Conservation (phyloP, 1,139 yeast species). For the Pneumocystis canis region DNA sequence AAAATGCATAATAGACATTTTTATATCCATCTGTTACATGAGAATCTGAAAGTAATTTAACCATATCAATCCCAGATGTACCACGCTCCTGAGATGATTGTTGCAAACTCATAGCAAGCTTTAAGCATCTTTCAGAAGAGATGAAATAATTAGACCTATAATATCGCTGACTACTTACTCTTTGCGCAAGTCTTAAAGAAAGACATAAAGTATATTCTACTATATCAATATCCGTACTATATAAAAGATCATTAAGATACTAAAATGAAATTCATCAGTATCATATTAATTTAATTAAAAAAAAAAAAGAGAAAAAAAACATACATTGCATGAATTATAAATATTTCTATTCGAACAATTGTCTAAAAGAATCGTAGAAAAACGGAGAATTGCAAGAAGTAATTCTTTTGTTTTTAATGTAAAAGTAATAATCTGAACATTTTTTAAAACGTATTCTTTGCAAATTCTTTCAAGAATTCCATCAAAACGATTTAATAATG, state of each 20-base stretch:
- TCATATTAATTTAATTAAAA: neutral
- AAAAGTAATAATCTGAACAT: slow-evolving; percentile 9
- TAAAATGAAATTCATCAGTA: slow-evolving; percentile 22
- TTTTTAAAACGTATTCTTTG: slow-evolving; percentile 39
- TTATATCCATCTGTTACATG: neutral
- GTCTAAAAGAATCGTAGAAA: slow-evolving; percentile 49
- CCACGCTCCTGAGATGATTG: slow-evolving; percentile 5
- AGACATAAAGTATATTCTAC: slow-evolving; percentile 41
- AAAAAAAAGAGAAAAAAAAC: slow-evolving; percentile 6
- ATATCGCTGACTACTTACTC: slow-evolving; percentile 20
- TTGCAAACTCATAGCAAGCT: slow-evolving; percentile 9
- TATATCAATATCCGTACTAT: slow-evolving; percentile 43
- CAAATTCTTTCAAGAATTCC: slow-evolving; percentile 42
- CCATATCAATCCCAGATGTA: neutral
- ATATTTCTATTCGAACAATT: slow-evolving; percentile 55
- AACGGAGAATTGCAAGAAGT: slow-evolving; percentile 41
- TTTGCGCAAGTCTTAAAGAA: slow-evolving; percentile 46
- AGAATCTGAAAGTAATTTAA: neutral
- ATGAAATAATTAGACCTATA: slow-evolving; percentile 5
- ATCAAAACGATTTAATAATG: slow-evolving; percentile 63
- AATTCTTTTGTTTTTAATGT: slow-evolving; percentile 33
- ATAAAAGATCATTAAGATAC: slow-evolving; percentile 44
- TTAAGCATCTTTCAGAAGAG: slow-evolving; percentile 11
- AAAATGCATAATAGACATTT: neutral
- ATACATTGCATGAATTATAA: slow-evolving; percentile 41